A percentile compares a stretch with the other conserved stretches of the same genome.
phyloP scores from a whole-genome alignment of 164 flowering plant genomes.

The Euptelea pleiosperma region DNA sequence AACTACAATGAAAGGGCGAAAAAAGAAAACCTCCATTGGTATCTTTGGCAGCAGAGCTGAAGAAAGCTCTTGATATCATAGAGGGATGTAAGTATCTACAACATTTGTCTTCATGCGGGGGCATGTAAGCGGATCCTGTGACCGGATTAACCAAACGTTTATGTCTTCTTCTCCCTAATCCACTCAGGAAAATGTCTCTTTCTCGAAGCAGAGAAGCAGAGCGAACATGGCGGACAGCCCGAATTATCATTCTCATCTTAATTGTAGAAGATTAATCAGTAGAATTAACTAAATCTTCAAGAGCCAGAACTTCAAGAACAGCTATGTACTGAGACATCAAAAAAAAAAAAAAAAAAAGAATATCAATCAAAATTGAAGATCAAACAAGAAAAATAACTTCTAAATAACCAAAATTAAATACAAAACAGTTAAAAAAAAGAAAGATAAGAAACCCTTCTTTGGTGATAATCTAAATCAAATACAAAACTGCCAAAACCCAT shows the following conservation, averaged over 20 bases:
- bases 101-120: slow-evolving; percentile 15
- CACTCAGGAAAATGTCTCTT: slow-evolving; percentile 12
- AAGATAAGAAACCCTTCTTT: too few species aligned
- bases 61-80: slow-evolving; percentile 46
- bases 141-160: slow-evolving; percentile 9
- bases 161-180: slow-evolving; percentile 15
- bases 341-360: too few species aligned
- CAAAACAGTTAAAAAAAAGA: too few species aligned
- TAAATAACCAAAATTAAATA: too few species aligned
- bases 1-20: background rate
- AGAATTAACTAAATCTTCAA: too few species aligned
- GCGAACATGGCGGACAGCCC: slow-evolving; percentile 28
- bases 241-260: slow-evolving; percentile 45
- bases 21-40: slow-evolving; percentile 39
- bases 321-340: too few species aligned
- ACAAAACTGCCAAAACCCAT: too few species aligned
- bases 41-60: slow-evolving; percentile 38
- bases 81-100: slow-evolving; percentile 20
- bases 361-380: too few species aligned
- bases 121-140: slow-evolving; percentile 10
- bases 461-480: too few species aligned
- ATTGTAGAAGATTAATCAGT: too few species aligned
- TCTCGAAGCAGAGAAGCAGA: slow-evolving; percentile 25
- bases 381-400: too few species aligned
- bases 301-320: too few species aligned